Evolutionary conservation across 495 filamentous ascomycete species (phyloP).

Genomic region (Hypoxylon crocopeplum): DNA sequence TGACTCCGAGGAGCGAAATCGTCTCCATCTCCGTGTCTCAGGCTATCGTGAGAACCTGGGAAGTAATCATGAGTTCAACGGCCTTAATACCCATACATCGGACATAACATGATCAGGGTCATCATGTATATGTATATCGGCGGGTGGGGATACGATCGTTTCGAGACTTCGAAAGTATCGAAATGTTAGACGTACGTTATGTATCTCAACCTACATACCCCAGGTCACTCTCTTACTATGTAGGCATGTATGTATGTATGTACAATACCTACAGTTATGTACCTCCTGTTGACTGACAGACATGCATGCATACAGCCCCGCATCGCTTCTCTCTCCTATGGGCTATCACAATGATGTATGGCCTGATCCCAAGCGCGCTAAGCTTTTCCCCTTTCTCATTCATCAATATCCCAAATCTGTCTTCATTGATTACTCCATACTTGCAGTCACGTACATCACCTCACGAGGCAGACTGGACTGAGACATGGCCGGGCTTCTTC

Average conservation of each 20-base stretch:
- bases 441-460: conserved; percentile 18
- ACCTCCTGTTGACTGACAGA: conserved; percentile 32
- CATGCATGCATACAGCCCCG: conserved; percentile 39
- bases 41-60: neutral
- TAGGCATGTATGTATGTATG: neutral
- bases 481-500: conserved; percentile 14
- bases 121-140: neutral
- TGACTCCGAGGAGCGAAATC: neutral
- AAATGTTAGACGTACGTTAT: neutral
- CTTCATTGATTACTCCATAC: conserved; percentile 22
- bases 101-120: neutral
- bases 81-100: neutral
- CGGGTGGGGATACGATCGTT: neutral
- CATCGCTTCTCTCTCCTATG: conserved; percentile 43
- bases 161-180: conserved; percentile 3
- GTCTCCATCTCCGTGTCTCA: conserved; percentile 6
- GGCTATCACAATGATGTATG: conserved; percentile 42
- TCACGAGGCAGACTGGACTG: conserved; percentile 23
- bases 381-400: conserved; percentile 39
- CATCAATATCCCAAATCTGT: conserved; percentile 19
- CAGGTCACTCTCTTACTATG: neutral
- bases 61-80: neutral
- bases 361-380: conserved; percentile 44
- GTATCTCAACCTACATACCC: conserved; percentile 1
- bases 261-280: conserved; percentile 9